phyloP scores from a whole-genome alignment of 78 protist genomes.

The Isochrysis galbana region DNA sequence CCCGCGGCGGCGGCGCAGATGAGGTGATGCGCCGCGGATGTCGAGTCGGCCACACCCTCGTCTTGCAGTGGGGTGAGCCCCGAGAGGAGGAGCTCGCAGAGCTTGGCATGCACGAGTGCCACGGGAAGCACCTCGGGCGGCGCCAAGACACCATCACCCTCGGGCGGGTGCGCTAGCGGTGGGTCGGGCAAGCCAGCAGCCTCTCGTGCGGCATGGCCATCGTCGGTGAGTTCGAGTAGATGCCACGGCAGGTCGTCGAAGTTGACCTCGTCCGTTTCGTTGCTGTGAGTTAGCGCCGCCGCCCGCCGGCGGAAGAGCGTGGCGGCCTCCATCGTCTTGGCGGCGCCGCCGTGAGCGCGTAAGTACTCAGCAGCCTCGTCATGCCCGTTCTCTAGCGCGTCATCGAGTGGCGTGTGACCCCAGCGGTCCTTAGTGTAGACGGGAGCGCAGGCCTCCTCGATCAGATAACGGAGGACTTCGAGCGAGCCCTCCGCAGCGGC shows the following conservation, averaged over 20 bases:
- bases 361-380: neutral
- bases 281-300: no score
- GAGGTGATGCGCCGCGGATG: neutral
- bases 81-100: neutral
- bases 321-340: no score
- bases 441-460: conserved; percentile 41
- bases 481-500: conserved; percentile 76
- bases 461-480: conserved; percentile 48
- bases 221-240: no score
- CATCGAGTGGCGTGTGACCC: conserved; percentile 35
- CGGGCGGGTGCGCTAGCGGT: no score
- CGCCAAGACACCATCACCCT: no score
- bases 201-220: no score
- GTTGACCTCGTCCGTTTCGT: no score
- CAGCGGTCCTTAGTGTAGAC: conserved; percentile 53
- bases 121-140: no score
- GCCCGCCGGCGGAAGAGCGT: no score
- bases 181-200: no score
- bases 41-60: neutral
- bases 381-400: neutral
- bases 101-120: neutral
- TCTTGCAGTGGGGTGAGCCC: neutral
- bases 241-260: no score
- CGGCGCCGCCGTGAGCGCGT: neutral
- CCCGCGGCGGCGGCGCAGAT: conserved; percentile 22